Percentiles rank a stretch among this genome's conserved stretches.
These are phyloP conservation scores for Rhamnella rubrinervis DNA, from an alignment of 331 rosid genomes.

Conservation along the genomic window DNA sequence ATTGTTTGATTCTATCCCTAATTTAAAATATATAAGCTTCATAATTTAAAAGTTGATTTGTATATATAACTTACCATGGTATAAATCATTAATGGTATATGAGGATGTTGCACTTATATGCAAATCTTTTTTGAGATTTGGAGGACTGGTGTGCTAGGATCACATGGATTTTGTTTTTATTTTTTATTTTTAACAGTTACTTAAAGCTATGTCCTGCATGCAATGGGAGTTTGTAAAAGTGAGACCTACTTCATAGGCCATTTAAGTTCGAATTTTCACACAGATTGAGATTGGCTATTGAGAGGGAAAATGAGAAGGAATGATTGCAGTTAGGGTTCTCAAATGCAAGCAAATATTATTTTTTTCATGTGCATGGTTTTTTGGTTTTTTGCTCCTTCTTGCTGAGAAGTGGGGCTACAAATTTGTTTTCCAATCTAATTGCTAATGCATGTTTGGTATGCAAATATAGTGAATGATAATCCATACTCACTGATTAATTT, in stretches of 20 bases:
- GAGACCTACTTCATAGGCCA: not conserved
- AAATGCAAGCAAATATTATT: slow-evolving; percentile 2
- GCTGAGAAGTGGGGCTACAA: not conserved
- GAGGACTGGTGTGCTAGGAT: too few relatives aligned
- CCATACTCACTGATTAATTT: too few relatives aligned
- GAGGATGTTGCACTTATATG: not conserved
- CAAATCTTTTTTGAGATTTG: not conserved
- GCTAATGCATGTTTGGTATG: too few relatives aligned
- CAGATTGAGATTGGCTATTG: not conserved
- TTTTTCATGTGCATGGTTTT: not conserved
- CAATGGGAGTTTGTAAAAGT: not conserved
- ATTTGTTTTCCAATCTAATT: too few relatives aligned
- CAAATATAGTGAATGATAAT: too few relatives aligned
- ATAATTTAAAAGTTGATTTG: too few relatives aligned
- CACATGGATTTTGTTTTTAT: not conserved
- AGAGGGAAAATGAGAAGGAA: not conserved
- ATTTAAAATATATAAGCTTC: too few relatives aligned
- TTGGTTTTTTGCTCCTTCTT: not conserved
- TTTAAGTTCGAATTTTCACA: not conserved
- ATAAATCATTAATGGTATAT: too few relatives aligned
- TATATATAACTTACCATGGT: too few relatives aligned
- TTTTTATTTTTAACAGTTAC: not conserved
- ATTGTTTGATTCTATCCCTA: too few relatives aligned
- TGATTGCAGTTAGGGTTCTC: not conserved
- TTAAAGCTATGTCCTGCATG: not conserved